phyloP scores from a whole-genome alignment of 2,329 filamentous ascomycete genomes.

The Colletotrichum tofieldiae region DNA sequence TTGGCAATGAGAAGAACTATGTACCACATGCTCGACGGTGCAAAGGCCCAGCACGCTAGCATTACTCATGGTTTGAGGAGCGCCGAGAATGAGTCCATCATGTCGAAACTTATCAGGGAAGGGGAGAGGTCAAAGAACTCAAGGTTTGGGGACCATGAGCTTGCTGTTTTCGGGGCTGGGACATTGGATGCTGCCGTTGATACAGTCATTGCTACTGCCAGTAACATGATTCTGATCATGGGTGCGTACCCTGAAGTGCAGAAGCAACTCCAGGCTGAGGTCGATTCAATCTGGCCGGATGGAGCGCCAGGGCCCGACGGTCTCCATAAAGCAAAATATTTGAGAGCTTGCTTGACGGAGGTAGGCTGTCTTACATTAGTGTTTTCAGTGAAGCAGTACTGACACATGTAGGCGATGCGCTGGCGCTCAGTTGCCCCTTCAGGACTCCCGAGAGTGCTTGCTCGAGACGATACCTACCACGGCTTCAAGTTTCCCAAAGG shows the following conservation, averaged over 20 bases:
- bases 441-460: slow-evolving; percentile 62
- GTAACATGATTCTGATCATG: slow-evolving; percentile 46
- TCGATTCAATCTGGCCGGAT: slow-evolving; percentile 46
- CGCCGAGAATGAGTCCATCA: slow-evolving; percentile 58
- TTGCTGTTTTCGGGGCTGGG: slow-evolving; percentile 12
- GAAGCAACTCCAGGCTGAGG: slow-evolving; percentile 48
- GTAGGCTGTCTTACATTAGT: slow-evolving; percentile 3
- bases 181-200: slow-evolving; percentile 34
- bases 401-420: slow-evolving; percentile 46
- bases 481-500: slow-evolving; percentile 65
- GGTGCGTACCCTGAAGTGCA: slow-evolving; percentile 45
- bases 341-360: slow-evolving; percentile 46
- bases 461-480: slow-evolving; percentile 63
- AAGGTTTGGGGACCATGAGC: slow-evolving; percentile 14
- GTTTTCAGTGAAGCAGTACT: not conserved
- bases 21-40: slow-evolving; percentile 54
- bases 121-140: slow-evolving; percentile 40
- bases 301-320: slow-evolving; percentile 51
- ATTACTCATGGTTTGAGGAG: slow-evolving; percentile 50
- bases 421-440: slow-evolving; percentile 61
- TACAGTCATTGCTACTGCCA: not conserved
- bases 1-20: slow-evolving; percentile 57
- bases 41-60: slow-evolving; percentile 49
- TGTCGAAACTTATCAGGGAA: slow-evolving; percentile 58
- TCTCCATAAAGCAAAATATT: slow-evolving; percentile 44